Evolutionary conservation across 345 rosid species (phyloP), one percentile per base, ranked within the genome.

Genomic region (Excoecaria cochinchinensis): DNA sequence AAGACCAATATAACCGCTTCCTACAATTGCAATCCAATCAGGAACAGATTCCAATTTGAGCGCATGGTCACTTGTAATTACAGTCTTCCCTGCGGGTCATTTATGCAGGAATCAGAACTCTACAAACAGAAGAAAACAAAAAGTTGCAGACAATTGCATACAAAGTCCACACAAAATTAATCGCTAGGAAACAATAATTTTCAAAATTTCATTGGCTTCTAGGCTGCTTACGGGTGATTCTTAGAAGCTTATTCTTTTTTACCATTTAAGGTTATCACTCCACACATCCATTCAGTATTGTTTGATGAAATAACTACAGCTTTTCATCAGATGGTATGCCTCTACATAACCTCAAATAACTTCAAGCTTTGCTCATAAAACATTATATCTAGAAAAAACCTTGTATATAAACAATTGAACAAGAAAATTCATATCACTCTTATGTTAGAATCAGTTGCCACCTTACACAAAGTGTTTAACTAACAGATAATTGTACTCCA

Each of bases 1-100:
- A 14, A 95, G 97, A 81, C 99, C 99, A 82, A 95, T 95, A 76
- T 95, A 95, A 76, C 99, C 99, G 87, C 98, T 93, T 82, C 99
- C 99, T 5, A 96, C 92, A 63, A 96, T 96, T 22, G 97, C 98
- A 77, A 96, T 90, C 99, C 99, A 96, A 67, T 93, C 97, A 62
- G 99, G 99, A 24, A 96, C 97, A 68, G 74, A 77, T 87, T 96
- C 99, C 88, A 96, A 81, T 74, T 96, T 96, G 74, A 96, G 92
- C 16, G 99, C 99, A 86, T 96, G 98, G 83, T 96, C 99, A 74
- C 99, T 96, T 38, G 99, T 96, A 80, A 95, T 96, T 39, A 96
- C 99, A 78, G 98, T 90, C 86, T 96, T 96, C 78, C 99, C 99
- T 93, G 90, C 84, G 86, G 67, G 25, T 65, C 69, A 73, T 79